Evolutionary conservation across 768 basidiomycete species (phyloP), one percentile per base, ranked within the genome.

Genomic region (Terana coerulea): DNA sequence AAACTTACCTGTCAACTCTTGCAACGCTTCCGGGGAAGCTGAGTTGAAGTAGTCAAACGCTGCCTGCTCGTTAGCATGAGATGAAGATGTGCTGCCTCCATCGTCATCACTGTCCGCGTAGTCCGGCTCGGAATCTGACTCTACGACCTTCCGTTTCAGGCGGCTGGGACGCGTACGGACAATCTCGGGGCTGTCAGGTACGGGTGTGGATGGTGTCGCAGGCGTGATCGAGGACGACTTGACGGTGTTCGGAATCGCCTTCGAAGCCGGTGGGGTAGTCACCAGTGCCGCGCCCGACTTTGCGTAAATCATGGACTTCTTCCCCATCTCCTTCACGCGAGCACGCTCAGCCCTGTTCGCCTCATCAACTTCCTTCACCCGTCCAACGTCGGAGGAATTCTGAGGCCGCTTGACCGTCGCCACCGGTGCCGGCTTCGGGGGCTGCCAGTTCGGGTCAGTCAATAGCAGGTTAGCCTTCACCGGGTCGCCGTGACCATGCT

Each of bases 281-380:
- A 47, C 26, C 30, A 50, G 36, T 33, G 52, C 39, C 12, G 54
- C 51, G 19, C 56, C 61, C 15, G 56, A 51, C 50, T 55, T 78
- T 35, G 84, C 83, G 58, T 91, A 91, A 44, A 91, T 91, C 65
- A 82, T 76, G n/a, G 89, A 91, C 61, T 80, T 85, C 67, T 86
- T 90, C 19, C 83, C 87, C 66, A 88, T 84, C 68, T 89, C 87
- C 62, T 75, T 83, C 52, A 74, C 75, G 29, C 85, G 82, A 17
- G 76, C 79, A 53, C 84, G 76, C 55, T 75, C 79, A 1, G 84
- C 86, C 58, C 81, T 82, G 34, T 73, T 76, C n/a, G 83, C 86
- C 55, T 89, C 85, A 33, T 88, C 86, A 22, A 88, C 64, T 63
- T 88, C 88, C 52, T 75, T 80, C 28, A 89, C 84, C 39, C 85